Conservation (phyloP, 2,329 filamentous ascomycete species). For the Colletotrichum higginsianum region DNA sequence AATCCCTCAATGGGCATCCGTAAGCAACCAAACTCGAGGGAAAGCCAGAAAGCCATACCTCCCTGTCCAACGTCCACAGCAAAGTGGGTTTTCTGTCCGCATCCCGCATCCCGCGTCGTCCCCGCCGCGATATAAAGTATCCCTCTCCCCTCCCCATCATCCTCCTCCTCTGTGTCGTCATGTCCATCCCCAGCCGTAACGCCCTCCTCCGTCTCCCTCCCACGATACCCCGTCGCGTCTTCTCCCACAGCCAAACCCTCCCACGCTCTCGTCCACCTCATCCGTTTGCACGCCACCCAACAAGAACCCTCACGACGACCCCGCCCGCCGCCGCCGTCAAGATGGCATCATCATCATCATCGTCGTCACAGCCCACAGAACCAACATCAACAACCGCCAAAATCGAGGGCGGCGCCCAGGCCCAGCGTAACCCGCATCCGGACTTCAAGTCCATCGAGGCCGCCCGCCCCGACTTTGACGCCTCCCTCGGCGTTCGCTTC, state of each 20-base stretch:
- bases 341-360: neutral
- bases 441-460: slow-evolving; percentile 83
- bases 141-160: neutral
- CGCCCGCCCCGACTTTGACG: slow-evolving; percentile 74
- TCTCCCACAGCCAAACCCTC: neutral
- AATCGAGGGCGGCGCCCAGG: slow-evolving; percentile 31
- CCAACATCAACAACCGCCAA: neutral
- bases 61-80: neutral
- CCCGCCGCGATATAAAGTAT: slow-evolving; percentile 22
- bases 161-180: neutral
- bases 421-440: slow-evolving; percentile 76
- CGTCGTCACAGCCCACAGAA: too few relatives aligned
- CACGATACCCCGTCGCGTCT: slow-evolving; percentile 19
- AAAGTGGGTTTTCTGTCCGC: slow-evolving; percentile 25
- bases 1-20: slow-evolving; percentile 1
- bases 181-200: neutral
- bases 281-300: neutral
- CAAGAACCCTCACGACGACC: neutral
- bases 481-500: slow-evolving; percentile 63
- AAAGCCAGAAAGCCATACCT: neutral
- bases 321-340: slow-evolving; percentile 2
- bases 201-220: slow-evolving; percentile 8
- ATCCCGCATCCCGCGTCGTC: slow-evolving; percentile 20
- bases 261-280: neutral
- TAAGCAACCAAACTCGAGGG: slow-evolving; percentile 17